Percentiles rank a stretch among this genome's conserved stretches.
Evolutionary conservation across 2,329 filamentous ascomycete species (phyloP).

Genomic region (Bipolaris cookei): DNA sequence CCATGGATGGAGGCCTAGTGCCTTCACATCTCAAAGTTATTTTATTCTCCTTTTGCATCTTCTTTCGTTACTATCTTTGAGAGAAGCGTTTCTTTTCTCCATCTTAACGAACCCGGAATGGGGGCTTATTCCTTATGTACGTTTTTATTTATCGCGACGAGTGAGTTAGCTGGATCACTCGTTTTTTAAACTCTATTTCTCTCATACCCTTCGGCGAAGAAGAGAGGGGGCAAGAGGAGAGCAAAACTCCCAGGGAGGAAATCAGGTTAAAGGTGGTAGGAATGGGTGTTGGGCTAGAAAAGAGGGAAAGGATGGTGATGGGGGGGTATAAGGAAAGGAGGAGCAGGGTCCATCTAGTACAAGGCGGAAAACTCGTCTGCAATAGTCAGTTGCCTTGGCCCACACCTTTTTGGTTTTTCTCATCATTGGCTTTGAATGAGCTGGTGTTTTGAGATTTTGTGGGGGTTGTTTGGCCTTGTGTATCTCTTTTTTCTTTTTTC

Average conservation of each 20-base stretch:
- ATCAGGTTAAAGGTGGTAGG: neutral
- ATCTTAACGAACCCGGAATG: neutral
- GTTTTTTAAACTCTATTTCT: neutral
- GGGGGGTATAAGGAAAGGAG: neutral
- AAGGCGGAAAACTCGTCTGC: no score
- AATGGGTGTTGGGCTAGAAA: neutral
- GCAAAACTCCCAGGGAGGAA: neutral
- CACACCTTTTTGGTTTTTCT: no score
- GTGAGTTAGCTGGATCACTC: neutral
- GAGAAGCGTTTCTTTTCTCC: neutral
- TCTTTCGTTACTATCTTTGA: slow-evolving; percentile 27
- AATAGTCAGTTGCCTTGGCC: no score
- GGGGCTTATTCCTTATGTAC: slow-evolving; percentile 2
- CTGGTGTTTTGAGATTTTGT: no score
- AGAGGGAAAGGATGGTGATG: neutral
- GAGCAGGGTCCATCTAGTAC: neutral
- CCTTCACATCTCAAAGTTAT: neutral
- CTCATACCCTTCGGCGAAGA: neutral
- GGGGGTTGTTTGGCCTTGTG: no score
- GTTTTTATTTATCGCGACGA: slow-evolving; percentile 6
- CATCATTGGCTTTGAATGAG: no score
- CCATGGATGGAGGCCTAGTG: neutral
- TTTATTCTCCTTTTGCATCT: neutral
- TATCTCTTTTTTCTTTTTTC: neutral
- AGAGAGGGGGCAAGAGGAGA: neutral